phyloP scores from a whole-genome alignment of 768 basidiomycete genomes.

The Sarcodon sp. region DNA sequence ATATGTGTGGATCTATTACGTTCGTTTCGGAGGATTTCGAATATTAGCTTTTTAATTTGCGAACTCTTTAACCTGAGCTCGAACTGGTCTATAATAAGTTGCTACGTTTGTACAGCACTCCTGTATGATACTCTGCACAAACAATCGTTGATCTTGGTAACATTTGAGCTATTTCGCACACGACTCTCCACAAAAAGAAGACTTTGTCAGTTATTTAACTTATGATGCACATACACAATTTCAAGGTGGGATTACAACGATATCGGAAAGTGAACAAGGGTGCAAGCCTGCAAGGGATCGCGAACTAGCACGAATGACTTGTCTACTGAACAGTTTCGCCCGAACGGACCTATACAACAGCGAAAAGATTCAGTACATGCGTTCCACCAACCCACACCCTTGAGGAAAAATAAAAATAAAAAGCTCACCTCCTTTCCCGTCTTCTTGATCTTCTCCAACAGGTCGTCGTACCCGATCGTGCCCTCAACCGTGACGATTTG shows the following conservation, averaged over 20 bases:
- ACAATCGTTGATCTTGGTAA: no score
- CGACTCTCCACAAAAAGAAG: no score
- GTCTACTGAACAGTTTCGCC: conserved; percentile 28
- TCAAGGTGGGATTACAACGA: not conserved
- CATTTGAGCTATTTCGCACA: no score
- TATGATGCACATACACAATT: no score
- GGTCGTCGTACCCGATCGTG: conserved; percentile 43
- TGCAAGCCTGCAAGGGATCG: no score
- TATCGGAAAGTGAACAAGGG: not conserved
- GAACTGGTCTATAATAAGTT: no score
- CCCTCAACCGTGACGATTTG: conserved; percentile 67
- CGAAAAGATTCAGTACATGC: conserved; percentile 5
- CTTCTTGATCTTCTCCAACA: conserved; percentile 72
- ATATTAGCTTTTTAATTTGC: conserved; percentile 22
- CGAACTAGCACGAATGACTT: not conserved
- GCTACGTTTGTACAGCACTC: no score
- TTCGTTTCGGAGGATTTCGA: conserved; percentile 61
- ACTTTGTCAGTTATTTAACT: no score
- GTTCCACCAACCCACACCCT: not conserved
- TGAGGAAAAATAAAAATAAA: not conserved
- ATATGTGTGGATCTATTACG: conserved; percentile 43
- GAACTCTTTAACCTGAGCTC: no score
- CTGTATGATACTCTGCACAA: no score
- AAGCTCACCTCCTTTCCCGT: conserved; percentile 73
- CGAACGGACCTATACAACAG: conserved; percentile 26